Conservation (phyloP, 1,284 basidiomycete genomes). For the Cryptococcus hybrid region DNA sequence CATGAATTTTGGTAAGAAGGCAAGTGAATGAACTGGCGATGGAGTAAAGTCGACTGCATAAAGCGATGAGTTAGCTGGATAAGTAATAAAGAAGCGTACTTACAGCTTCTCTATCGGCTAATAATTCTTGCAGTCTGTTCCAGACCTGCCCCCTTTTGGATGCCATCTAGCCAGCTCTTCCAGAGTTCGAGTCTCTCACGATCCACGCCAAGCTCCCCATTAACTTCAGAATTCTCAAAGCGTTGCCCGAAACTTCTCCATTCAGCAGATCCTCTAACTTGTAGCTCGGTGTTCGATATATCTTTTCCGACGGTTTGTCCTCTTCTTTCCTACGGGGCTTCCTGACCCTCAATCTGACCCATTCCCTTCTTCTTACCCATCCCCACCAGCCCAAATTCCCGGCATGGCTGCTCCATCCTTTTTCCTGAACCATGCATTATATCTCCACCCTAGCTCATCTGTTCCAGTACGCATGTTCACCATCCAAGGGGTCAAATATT, state of each 20-base stretch:
- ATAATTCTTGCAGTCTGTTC: background rate
- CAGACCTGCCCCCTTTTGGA: constrained; percentile 3
- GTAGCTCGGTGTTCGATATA: background rate
- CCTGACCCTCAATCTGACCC: constrained; percentile 40
- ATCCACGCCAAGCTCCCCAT: constrained; percentile 30
- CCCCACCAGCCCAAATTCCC: constrained; percentile 44
- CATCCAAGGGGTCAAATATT: constrained; percentile 49
- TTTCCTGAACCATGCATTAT: constrained; percentile 47
- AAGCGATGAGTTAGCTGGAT: background rate
- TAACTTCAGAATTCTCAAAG: constrained; percentile 14
- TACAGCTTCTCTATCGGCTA: constrained; percentile 9
- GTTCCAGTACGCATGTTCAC: constrained; percentile 49
- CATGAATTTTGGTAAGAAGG: constrained; percentile 1
- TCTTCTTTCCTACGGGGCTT: background rate
- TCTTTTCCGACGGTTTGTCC: background rate
- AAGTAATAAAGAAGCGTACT: constrained; percentile 2
- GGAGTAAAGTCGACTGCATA: constrained; percentile 9
- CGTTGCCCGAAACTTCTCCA: constrained; percentile 12
- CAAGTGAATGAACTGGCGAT: constrained; percentile 21
- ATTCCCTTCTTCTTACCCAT: constrained; percentile 47
- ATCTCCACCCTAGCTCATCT: constrained; percentile 51
- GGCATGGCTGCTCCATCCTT: constrained; percentile 38
- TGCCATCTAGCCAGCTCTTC: constrained; percentile 28
- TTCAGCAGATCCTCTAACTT: constrained; percentile 12
- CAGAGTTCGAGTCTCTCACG: constrained; percentile 36